Base-by-base conservation (phyloP, 345 rosid genomes). In the Aquilaria sinensis region DNA sequence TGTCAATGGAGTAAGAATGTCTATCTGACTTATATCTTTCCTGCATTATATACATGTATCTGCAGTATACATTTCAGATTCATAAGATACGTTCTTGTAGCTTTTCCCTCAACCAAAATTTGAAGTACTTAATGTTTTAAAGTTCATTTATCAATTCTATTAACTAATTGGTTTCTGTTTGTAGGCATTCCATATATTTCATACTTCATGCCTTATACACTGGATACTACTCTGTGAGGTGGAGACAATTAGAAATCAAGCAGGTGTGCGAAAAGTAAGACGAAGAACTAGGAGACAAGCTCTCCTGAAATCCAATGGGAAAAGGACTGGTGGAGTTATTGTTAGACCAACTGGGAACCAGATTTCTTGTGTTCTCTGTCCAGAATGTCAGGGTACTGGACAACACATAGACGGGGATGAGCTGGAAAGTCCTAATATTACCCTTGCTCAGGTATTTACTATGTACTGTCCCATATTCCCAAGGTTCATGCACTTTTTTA, bases 321-420 rank as follows among this genome's bases (percentile, higher is more conserved):
- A 58, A 37, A 71, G 62, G 43, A 82, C 75, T 65, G 71, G 60
- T 67, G 72, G 57, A 70, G 76, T 63, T 47, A 15, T 29, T 23
- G 1, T 23, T 69, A 70, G 60, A 55, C 62, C 56, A 57, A 66
- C 70, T 13, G 77, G 70, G 52, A 61, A 62, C 62, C 78, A 68
- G 61, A 79, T 87, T 68, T 73, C 71, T 58, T 87, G 85, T 9
- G 83, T 80, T 33, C 85, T 91, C 83, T 94, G 96, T 72, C 92
- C 99, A 61, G 91, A 88, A 78, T 94, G 96, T 73, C 99, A 88
- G 73, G 97, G 99, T 64, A 88, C 96, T 8, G 93, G 97, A 47
- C 61, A 78, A 31, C 53, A 74, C 30, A 56, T 86, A 51, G 83
- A 85, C 49, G 86, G 84, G 62, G 82, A 75, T 62, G 77, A 67